Base-by-base conservation (phyloP, 306 rosid genomes). In the Acmispon strigosus region DNA sequence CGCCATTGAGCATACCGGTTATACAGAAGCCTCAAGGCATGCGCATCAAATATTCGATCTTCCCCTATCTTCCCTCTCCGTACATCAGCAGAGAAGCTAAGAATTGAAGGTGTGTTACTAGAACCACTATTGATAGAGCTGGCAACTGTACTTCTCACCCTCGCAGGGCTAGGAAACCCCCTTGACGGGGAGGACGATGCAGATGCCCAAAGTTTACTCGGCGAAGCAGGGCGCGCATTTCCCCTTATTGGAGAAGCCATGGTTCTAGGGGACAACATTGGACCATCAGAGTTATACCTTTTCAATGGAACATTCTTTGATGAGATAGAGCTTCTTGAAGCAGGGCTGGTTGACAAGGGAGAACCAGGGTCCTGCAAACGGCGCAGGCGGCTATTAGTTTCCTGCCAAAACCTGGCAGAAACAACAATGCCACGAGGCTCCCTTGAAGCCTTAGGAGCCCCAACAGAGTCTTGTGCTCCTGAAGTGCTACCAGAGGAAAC, bases 361-460 rank as follows among this genome's bases (percentile, higher is more conserved):
- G 96, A 91, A 39, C 99, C 89, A 4, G 97, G 97, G 52, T 91
- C 99, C 79, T 89, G 99, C 81, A 95, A 73, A 7, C 99, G 86
- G 68, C 99, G 81, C 42, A 95, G 43, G 42, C 97, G 81, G 83
- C 91, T 91, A 70, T 95, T 95, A 0, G 99, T 95, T 58, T 95
- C 99, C 82, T 95, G 99, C 99, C 99, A 95, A 80, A 91, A 95
- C 86, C 84, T 86, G 0, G 99, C 95, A 14, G 99, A 95, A 13
- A 82, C 91, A 39, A 70, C 88, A 80, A 87, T 91, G 70, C 96
- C 92, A 10, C 90, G 88, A 51, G 89, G 82, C 8, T 76, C 83
- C 59, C 72, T 79, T 39, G 84, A 56, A 6, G 70, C 85, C 77
- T 79, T 85, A 20, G 72, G 57, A 45, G 53, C 57, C 5, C 85